These are phyloP conservation scores for Mycena olivaceomarginata DNA, from an alignment of 768 basidiomycete genomes.

Conservation along the genomic window DNA sequence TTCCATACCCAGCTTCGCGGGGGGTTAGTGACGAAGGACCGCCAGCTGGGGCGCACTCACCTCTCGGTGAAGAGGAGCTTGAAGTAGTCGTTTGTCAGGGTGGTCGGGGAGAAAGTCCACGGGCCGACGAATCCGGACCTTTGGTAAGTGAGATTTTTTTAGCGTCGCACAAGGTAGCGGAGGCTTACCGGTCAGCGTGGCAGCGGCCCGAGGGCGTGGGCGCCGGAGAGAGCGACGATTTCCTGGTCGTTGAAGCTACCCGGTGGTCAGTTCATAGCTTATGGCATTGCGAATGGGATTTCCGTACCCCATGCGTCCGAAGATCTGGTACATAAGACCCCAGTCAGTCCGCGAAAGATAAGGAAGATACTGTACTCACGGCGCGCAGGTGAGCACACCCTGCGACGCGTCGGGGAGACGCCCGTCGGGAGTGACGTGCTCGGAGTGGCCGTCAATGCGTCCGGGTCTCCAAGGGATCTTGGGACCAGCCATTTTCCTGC, in stretches of 20 bases:
- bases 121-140: constrained; percentile 91
- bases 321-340: constrained; percentile 72
- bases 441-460: constrained; percentile 89
- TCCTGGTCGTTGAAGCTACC: constrained; percentile 94
- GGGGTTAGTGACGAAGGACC: constrained; percentile 14
- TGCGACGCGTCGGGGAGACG: constrained; percentile 92
- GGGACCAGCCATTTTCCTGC: constrained; percentile 95
- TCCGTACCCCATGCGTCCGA: constrained; percentile 89
- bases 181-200: constrained; percentile 85
- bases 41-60: constrained; percentile 55
- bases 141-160: background rate
- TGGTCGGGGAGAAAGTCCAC: constrained; percentile 97
- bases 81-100: constrained; percentile 91
- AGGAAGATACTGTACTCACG: constrained; percentile 60
- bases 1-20: constrained; percentile 88
- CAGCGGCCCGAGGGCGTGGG: constrained; percentile 98
- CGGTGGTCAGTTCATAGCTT: constrained; percentile 8
- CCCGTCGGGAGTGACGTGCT: constrained; percentile 88
- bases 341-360: constrained; percentile 18
- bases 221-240: constrained; percentile 95
- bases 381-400: constrained; percentile 90
- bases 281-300: background rate
- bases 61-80: constrained; percentile 92
- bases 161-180: background rate
- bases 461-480: constrained; percentile 96